Percentiles rank a stretch among this genome's conserved stretches.
These are phyloP conservation scores for Actinomortierella ambigua DNA, from an alignment of 371 early-diverging fungal species.

Conservation along the genomic window DNA sequence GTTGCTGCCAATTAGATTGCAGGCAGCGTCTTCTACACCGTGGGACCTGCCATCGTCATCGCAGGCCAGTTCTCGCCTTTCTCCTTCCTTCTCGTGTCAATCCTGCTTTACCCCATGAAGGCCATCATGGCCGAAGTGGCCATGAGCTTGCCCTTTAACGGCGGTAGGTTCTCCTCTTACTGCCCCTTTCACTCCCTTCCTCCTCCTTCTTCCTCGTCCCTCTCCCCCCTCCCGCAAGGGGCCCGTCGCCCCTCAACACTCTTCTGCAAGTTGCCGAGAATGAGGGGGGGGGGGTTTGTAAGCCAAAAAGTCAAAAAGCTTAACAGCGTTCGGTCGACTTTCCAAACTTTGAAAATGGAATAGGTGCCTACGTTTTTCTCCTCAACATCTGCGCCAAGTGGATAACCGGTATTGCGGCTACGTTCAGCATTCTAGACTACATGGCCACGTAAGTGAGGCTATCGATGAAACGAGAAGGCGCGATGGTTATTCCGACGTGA, in stretches of 20 bases:
- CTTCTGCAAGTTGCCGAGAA: too few species aligned
- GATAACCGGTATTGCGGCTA: constrained; percentile 56
- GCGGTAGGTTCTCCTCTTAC: constrained; percentile 40
- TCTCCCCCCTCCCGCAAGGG: neutral
- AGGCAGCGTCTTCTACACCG: constrained; percentile 53
- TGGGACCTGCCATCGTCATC: constrained; percentile 51
- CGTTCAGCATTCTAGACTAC: constrained; percentile 55
- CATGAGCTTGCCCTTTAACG: constrained; percentile 57
- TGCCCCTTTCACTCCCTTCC: constrained; percentile 1
- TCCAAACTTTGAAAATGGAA: neutral
- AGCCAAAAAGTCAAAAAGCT: too few species aligned
- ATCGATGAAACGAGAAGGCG: too few species aligned
- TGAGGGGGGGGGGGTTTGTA: too few species aligned
- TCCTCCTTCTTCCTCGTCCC: neutral
- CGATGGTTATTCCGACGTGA: too few species aligned
- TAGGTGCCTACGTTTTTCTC: constrained; percentile 51
- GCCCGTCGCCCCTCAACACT: too few species aligned
- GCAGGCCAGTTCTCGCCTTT: constrained; percentile 62
- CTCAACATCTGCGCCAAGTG: constrained; percentile 54
- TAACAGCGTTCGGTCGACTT: neutral
- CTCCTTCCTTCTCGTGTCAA: constrained; percentile 51
- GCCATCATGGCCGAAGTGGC: constrained; percentile 59
- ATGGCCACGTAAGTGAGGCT: constrained; percentile 48
- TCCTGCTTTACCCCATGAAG: constrained; percentile 57
- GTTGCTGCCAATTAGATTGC: neutral